Evolutionary conservation across 495 filamentous ascomycete genomes (phyloP).

Genomic region (Annulohypoxylon maeteangense): DNA sequence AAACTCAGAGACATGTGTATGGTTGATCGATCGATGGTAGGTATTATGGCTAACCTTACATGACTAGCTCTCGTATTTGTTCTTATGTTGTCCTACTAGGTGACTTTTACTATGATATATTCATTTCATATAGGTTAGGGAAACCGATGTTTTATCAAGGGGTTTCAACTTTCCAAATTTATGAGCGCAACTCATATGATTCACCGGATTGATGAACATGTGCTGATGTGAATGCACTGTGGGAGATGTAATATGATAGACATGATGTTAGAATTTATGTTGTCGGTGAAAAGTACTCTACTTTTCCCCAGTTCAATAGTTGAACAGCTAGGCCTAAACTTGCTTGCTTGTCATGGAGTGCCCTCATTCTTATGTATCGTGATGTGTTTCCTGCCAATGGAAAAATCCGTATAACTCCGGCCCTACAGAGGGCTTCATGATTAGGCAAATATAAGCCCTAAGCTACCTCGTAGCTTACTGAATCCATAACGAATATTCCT

Average conservation of each 20-base stretch:
- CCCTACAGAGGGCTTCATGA: conserved; percentile 1
- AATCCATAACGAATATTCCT: conserved; percentile 3
- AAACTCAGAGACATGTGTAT: too few species aligned
- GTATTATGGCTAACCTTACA: too few species aligned
- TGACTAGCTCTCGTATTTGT: too few species aligned
- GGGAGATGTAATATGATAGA: not conserved
- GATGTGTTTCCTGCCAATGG: conserved; percentile 1
- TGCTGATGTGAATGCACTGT: too few species aligned
- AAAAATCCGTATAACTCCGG: conserved; percentile 15
- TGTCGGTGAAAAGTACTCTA: not conserved
- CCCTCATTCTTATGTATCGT: conserved; percentile 24
- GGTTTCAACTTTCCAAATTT: too few species aligned
- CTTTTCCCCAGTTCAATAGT: not conserved
- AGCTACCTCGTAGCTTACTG: not conserved
- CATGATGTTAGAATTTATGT: not conserved
- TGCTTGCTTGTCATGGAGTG: not conserved
- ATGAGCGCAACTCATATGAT: too few species aligned
- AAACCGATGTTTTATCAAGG: too few species aligned
- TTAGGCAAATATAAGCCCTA: not conserved
- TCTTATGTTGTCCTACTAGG: too few species aligned
- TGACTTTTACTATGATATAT: too few species aligned
- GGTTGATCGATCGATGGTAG: too few species aligned
- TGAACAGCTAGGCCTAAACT: not conserved
- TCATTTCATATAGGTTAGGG: too few species aligned
- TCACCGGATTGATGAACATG: too few species aligned